Percentiles rank a stretch among this genome's conserved stretches.
Evolutionary conservation across 2,329 filamentous ascomycete genomes (phyloP).

Genomic region (Arthrobotrys sphaeroides): DNA sequence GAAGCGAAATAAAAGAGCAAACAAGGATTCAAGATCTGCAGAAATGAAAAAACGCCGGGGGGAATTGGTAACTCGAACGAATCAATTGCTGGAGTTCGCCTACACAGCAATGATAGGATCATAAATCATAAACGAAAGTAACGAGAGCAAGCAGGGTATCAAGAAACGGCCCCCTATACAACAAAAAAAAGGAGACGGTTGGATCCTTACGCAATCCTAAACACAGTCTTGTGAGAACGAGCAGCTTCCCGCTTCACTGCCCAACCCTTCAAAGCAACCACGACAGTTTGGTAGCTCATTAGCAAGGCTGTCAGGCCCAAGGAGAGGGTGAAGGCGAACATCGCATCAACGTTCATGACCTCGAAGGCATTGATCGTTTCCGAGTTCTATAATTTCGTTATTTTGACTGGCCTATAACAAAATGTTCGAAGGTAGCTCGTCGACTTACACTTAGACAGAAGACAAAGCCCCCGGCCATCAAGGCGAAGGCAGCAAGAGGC

Average conservation of each 20-base stretch:
- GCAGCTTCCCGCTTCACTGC: slow-evolving; percentile 65
- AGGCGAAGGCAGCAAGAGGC: slow-evolving; percentile 83
- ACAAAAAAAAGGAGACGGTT: background rate
- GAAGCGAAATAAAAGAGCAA: background rate
- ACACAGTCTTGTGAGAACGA: slow-evolving; percentile 38
- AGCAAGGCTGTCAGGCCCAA: slow-evolving; percentile 83
- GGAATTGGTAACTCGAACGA: background rate
- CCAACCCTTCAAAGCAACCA: slow-evolving; percentile 89
- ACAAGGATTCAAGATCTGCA: background rate
- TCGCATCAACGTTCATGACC: slow-evolving; percentile 83
- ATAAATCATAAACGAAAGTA: background rate
- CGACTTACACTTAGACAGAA: slow-evolving; percentile 87
- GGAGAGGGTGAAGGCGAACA: slow-evolving; percentile 90
- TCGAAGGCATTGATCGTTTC: slow-evolving; percentile 71
- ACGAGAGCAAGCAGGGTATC: slow-evolving; percentile 11
- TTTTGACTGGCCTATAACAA: background rate
- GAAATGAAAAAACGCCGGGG: slow-evolving; percentile 7
- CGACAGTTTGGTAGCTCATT: slow-evolving; percentile 83
- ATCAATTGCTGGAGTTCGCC: background rate
- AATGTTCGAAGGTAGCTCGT: background rate
- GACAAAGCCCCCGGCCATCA: slow-evolving; percentile 85
- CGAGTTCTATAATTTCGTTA: slow-evolving; percentile 66
- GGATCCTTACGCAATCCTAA: slow-evolving; percentile 22
- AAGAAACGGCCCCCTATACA: background rate
- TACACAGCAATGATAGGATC: background rate